phyloP scores from a whole-genome alignment of 352 stramenopile species.

The Phytophthora kernoviae region DNA sequence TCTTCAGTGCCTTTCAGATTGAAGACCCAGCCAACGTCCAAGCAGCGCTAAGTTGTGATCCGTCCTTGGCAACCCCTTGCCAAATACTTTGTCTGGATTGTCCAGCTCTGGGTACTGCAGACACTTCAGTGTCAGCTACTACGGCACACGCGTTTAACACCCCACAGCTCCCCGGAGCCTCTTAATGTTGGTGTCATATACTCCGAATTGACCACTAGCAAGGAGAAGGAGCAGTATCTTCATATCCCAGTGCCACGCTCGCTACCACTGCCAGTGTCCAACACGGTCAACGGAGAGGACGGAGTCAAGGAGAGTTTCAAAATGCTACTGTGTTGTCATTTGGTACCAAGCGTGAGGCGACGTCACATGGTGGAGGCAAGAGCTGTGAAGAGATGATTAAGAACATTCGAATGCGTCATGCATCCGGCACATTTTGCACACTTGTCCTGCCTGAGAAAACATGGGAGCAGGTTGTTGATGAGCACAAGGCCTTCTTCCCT shows the following conservation, averaged over 20 bases:
- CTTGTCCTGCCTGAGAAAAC: constrained; percentile 57
- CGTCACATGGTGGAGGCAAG: constrained; percentile 71
- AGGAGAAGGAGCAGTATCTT: constrained; percentile 40
- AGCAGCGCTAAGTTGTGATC: constrained; percentile 32
- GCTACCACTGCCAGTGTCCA: constrained; percentile 20
- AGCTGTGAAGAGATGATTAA: constrained; percentile 79
- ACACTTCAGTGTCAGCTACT: constrained; percentile 1
- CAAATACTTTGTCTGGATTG: constrained; percentile 71
- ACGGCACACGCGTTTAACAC: constrained; percentile 18
- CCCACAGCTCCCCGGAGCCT: constrained; percentile 19
- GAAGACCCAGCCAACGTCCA: constrained; percentile 32
- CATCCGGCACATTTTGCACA: constrained; percentile 78
- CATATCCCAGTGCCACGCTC: constrained; percentile 61
- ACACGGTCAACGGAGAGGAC: constrained; percentile 8
- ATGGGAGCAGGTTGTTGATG: constrained; percentile 49
- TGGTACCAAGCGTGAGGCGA: constrained; percentile 58
- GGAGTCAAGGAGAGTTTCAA: constrained; percentile 52
- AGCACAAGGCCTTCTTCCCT: constrained; percentile 47
- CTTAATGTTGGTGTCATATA: constrained; percentile 75
- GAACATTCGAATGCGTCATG: constrained; percentile 89
- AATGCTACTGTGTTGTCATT: constrained; percentile 74
- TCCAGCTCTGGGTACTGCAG: constrained; percentile 25
- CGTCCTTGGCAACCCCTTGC: constrained; percentile 25
- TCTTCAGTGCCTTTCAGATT: constrained; percentile 49
- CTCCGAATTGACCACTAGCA: constrained; percentile 35